Conservation (phyloP, 2,329 filamentous ascomycete species). For the Alternaria atra region DNA sequence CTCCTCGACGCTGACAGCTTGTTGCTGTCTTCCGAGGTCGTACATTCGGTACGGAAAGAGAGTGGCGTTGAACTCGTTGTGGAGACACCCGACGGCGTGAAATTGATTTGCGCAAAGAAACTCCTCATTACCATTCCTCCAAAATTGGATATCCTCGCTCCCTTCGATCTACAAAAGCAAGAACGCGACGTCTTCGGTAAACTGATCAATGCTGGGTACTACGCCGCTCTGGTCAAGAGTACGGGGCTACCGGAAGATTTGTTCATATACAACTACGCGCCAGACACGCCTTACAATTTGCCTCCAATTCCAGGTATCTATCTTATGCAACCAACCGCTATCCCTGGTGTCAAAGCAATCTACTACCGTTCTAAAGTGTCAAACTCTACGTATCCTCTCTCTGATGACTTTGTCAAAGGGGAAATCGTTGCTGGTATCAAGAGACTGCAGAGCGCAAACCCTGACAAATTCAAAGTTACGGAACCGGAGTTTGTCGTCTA, state of each 20-base stretch:
- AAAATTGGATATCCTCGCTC: slow-evolving; percentile 44
- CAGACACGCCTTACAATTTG: not conserved
- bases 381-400: slow-evolving; percentile 14
- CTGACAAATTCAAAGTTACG: slow-evolving; percentile 14
- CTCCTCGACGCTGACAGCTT: slow-evolving; percentile 15
- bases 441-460: slow-evolving; percentile 20
- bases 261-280: not conserved
- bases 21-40: slow-evolving; percentile 17
- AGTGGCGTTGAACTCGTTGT: slow-evolving; percentile 11
- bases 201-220: slow-evolving; percentile 53
- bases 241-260: slow-evolving; percentile 47
- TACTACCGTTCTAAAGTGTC: not conserved
- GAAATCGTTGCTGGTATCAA: slow-evolving; percentile 16
- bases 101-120: slow-evolving; percentile 51
- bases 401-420: slow-evolving; percentile 24
- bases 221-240: slow-evolving; percentile 50
- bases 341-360: not conserved
- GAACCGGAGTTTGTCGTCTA: not conserved
- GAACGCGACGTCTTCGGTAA: slow-evolving; percentile 53
- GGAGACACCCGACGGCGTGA: slow-evolving; percentile 25
- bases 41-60: not conserved
- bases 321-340: not conserved
- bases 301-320: not conserved
- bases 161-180: slow-evolving; percentile 47
- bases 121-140: slow-evolving; percentile 57